phyloP scores from a whole-genome alignment of 768 basidiomycete species.

The Jaapia argillacea region DNA sequence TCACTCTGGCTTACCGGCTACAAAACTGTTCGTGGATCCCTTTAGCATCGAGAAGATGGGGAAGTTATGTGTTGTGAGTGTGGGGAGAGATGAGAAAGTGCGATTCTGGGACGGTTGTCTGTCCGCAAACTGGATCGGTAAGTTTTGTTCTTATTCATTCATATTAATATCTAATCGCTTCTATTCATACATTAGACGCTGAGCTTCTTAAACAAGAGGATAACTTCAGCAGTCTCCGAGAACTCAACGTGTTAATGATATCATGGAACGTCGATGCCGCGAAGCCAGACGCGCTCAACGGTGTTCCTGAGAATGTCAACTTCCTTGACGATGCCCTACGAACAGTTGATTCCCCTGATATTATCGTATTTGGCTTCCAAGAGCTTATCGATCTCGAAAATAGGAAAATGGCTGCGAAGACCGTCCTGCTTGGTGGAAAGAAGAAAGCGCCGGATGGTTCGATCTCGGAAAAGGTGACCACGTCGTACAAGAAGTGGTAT shows the following conservation, averaged over 20 bases:
- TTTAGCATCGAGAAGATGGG: slow-evolving; percentile 63
- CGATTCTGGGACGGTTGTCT: slow-evolving; percentile 88
- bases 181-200: no score
- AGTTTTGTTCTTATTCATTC: slow-evolving; percentile 17
- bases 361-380: slow-evolving; percentile 92
- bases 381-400: slow-evolving; percentile 95
- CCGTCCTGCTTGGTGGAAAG: slow-evolving; percentile 66
- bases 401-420: slow-evolving; percentile 88
- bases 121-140: slow-evolving; percentile 80
- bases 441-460: slow-evolving; percentile 53
- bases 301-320: slow-evolving; percentile 58
- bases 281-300: slow-evolving; percentile 63
- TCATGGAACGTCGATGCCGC: slow-evolving; percentile 93
- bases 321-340: slow-evolving; percentile 74
- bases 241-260: slow-evolving; percentile 67
- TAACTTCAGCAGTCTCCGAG: slow-evolving; percentile 71
- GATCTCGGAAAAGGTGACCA: slow-evolving; percentile 76
- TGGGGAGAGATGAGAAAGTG: slow-evolving; percentile 64
- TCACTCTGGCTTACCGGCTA: slow-evolving; percentile 56
- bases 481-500: slow-evolving; percentile 83
- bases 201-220: slow-evolving; percentile 68
- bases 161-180: not conserved
- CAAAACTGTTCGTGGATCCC: slow-evolving; percentile 59
- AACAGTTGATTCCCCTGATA: slow-evolving; percentile 71
- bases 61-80: slow-evolving; percentile 62